Evolutionary conservation across 495 filamentous ascomycete genomes (phyloP), one percentile per base, ranked within the genome.

Genomic region (Penicillium lividum): DNA sequence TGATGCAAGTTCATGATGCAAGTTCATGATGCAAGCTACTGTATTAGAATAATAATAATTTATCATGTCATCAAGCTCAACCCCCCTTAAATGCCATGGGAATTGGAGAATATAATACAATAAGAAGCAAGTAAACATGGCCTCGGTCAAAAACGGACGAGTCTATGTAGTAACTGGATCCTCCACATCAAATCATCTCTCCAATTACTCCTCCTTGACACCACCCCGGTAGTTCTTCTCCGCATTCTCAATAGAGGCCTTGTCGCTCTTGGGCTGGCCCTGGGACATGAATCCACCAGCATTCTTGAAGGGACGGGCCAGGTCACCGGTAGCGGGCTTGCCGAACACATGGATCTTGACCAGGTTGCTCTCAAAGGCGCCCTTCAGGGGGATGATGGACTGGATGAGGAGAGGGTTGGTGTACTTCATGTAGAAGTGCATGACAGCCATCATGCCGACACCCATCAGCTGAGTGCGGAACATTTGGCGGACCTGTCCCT

Each of bases 351-450:
- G 89, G 69, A 98, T 93, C 87, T 97, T 96, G 75, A 91, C 84
- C 68, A 97, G 77, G 80, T 97, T 98, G 74, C 88, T 79, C 80
- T 98, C 94, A 76, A 98, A 82, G 10, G 91, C 94, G 67, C 89
- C 82, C 87, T 98, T 98, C 70, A 98, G 82, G 31, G 94, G 94
- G 72, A 98, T 93, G 82, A 98, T 96, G 69, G 88, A 92, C 84
- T 98, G 94, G 82, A 98, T 95, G 69, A 98, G 78, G 38, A 98
- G 89, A 34, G 94, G 94, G 86, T 97, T 98, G 79, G 93, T 97
- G 88, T 97, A 98, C 77, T 96, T 90, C 80, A 98, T 87, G 86
- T 98, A 98, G 63, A 97, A 59, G 80, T 97, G 94, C 94, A 98
- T 98, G 69, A 97, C 87, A 60, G 76, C 84, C 94, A 98, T 98